Evolutionary conservation across 441 rosid genomes (phyloP).

Genomic region (Gossypium davidsonii): DNA sequence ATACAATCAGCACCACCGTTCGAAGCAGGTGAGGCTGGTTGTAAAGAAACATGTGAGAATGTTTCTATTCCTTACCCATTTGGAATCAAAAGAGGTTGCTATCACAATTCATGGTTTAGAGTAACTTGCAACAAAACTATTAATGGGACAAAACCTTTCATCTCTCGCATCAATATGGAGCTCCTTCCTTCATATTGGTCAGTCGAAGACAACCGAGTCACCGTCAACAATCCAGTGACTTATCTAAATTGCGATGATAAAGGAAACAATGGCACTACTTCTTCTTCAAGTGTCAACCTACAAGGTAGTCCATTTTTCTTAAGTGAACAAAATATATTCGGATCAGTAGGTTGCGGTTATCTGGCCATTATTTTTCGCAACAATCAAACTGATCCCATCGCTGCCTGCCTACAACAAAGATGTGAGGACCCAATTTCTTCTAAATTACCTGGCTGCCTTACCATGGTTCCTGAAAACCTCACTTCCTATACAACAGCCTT

Average conservation of each 20-base stretch:
- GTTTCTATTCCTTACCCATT: background rate
- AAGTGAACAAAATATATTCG: background rate
- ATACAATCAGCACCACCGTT: background rate
- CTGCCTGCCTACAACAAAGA: background rate
- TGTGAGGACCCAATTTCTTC: background rate
- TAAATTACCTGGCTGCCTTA: background rate
- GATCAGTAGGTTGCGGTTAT: background rate
- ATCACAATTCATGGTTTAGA: background rate
- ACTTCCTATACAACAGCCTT: background rate
- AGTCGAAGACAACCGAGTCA: background rate
- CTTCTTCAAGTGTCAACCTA: background rate
- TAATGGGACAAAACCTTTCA: background rate
- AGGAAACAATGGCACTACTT: background rate
- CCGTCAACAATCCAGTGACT: background rate
- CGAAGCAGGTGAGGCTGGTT: background rate
- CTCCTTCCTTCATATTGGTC: background rate
- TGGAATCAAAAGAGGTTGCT: background rate
- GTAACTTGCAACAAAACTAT: background rate
- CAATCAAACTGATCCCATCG: background rate
- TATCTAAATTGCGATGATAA: background rate
- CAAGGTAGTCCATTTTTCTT: background rate
- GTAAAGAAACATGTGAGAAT: background rate
- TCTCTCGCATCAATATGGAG: background rate
- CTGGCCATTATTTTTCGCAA: background rate
- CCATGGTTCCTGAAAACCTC: background rate